Conservation (phyloP, 2,329 filamentous ascomycete species). For the Sphaerulina vaccinii region DNA sequence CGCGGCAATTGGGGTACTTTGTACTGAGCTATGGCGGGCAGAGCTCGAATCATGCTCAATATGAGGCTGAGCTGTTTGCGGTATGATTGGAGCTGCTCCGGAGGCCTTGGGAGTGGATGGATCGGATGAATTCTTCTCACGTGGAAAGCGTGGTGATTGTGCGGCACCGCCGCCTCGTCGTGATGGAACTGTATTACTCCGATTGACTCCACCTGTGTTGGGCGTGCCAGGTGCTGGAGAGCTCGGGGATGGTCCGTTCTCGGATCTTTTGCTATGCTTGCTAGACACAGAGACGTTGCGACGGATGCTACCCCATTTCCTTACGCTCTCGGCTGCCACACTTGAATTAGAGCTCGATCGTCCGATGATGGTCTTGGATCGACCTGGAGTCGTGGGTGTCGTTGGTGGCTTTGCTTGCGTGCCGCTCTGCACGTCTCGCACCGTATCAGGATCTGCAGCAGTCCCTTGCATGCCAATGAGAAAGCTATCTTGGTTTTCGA, state of each 20-base stretch:
- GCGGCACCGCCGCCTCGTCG: constrained; percentile 69
- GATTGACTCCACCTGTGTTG: constrained; percentile 58
- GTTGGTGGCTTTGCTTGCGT: constrained; percentile 53
- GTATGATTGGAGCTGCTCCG: no score
- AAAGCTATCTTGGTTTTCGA: constrained; percentile 98
- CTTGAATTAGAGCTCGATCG: constrained; percentile 86
- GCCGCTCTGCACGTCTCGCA: constrained; percentile 68
- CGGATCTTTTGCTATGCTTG: constrained; percentile 75
- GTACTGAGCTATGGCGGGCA: constrained; percentile 30
- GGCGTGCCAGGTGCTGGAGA: constrained; percentile 49
- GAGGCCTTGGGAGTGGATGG: constrained; percentile 48
- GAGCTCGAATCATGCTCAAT: constrained; percentile 26
- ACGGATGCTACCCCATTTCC: constrained; percentile 74
- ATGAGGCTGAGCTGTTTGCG: neutral
- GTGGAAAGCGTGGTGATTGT: constrained; percentile 62
- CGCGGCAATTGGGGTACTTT: constrained; percentile 31
- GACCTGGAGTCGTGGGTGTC: constrained; percentile 42
- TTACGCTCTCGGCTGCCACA: constrained; percentile 80
- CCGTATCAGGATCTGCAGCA: constrained; percentile 82
- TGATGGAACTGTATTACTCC: constrained; percentile 91
- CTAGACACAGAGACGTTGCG: constrained; percentile 92
- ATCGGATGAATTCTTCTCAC: constrained; percentile 51
- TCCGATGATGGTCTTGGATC: constrained; percentile 59
- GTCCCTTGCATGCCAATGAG: constrained; percentile 97
- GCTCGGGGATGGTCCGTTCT: constrained; percentile 67